Percentiles rank a stretch among this genome's conserved stretches.
Evolutionary conservation across 2,329 filamentous ascomycete genomes (phyloP).

Genomic region (Sphaceloma murrayae): DNA sequence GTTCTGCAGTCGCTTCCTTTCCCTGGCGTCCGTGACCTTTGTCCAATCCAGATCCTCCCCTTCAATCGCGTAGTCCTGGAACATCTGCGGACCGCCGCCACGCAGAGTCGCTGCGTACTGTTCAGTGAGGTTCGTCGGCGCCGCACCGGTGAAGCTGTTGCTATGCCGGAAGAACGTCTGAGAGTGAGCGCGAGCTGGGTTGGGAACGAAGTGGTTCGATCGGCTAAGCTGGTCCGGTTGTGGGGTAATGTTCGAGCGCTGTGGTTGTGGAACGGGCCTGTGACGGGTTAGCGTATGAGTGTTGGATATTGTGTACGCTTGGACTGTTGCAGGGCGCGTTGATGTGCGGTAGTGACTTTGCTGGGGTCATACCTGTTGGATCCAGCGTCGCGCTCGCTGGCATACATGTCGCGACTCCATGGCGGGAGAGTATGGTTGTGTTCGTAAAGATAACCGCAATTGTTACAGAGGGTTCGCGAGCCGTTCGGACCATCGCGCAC

Average conservation of each 20-base stretch:
- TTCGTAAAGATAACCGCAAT: slow-evolving; percentile 84
- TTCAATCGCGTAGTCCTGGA: slow-evolving; percentile 29
- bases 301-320: neutral
- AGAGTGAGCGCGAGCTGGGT: slow-evolving; percentile 15
- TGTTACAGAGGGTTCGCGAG: slow-evolving; percentile 78
- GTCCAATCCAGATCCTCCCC: slow-evolving; percentile 34
- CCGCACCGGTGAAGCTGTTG: slow-evolving; percentile 4
- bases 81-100: slow-evolving; percentile 20
- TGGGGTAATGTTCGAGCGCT: neutral
- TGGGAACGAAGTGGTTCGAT: slow-evolving; percentile 17
- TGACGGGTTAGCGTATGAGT: neutral
- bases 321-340: neutral
- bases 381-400: slow-evolving; percentile 33
- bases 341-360: too few relatives aligned
- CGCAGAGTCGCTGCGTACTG: slow-evolving; percentile 19
- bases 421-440: slow-evolving; percentile 73
- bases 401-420: slow-evolving; percentile 63
- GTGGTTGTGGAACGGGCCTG: neutral
- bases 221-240: slow-evolving; percentile 27
- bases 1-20: slow-evolving; percentile 31
- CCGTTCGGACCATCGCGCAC: slow-evolving; percentile 84
- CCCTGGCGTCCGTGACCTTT: slow-evolving; percentile 30
- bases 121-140: slow-evolving; percentile 17
- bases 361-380: slow-evolving; percentile 16
- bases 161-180: slow-evolving; percentile 12